Evolutionary conservation across 257 asterid species (phyloP), one percentile per base, ranked within the genome.

Genomic region (Galeopsis tetrahit): DNA sequence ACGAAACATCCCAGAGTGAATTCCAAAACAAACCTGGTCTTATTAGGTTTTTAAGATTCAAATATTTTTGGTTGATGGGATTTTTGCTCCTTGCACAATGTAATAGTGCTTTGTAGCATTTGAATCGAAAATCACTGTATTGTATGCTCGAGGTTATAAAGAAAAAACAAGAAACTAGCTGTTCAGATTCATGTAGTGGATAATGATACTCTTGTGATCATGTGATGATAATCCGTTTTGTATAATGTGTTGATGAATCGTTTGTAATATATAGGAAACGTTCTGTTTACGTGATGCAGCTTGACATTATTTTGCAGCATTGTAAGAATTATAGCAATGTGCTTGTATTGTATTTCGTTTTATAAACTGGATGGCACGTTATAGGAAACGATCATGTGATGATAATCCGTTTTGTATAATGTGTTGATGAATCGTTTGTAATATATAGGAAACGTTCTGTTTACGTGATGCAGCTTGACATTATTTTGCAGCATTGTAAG

Each of bases 321-420:
- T 64, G 59, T 31, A 28, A 21, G 42, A 53, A 57, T 62, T 58
- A 17, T 49, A 53, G 76, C 40, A 9, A 63, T 63, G 49, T 44
- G 78, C 77, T 81, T 75, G 79, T 78, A 51, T 81, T 75, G 79
- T 78, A 51, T 71, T 65, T 72, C 61, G 13, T 63, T 78, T 79
- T 69, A 79, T 8, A 72, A 75, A 75, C 76, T 75, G 78, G 84
- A 81, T 85, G 81, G 71, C 82, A 75, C 80, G 34, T 82, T 77
- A 72, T 79, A 76, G 81, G 89, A 75, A n/a, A n/a, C n/a, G n/a
- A n/a, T n/a, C n/a, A n/a, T n/a, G n/a, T n/a, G n/a, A n/a, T n/a
- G n/a, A n/a, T n/a, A n/a, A n/a, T n/a, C n/a, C n/a, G n/a, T n/a
- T n/a, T n/a, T n/a, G n/a, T n/a, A n/a, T n/a, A n/a, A n/a, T 15